Conservation (phyloP, 495 filamentous ascomycete genomes). For the Penicillium herquei region DNA sequence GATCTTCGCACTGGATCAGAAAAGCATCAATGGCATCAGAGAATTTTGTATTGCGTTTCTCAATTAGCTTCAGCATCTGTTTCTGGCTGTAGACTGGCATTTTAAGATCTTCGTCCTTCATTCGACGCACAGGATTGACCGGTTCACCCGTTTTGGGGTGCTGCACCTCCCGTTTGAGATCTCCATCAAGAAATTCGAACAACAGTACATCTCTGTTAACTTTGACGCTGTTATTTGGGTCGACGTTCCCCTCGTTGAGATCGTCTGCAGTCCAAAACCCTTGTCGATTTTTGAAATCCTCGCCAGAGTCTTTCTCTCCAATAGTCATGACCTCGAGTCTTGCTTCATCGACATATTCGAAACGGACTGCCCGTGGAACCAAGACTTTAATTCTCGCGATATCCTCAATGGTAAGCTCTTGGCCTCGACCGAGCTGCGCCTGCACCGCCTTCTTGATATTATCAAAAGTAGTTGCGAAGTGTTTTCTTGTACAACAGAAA, state of each 20-base stretch:
- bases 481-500: conserved; percentile 89
- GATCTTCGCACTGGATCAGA: conserved; percentile 66
- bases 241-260: conserved; percentile 23
- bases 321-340: conserved; percentile 74
- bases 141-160: conserved; percentile 70
- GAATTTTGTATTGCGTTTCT: conserved; percentile 89
- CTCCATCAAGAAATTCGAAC: conserved; percentile 91
- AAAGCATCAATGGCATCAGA: conserved; percentile 73
- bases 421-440: conserved; percentile 62
- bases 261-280: conserved; percentile 27
- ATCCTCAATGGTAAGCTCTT: conserved; percentile 68
- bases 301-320: conserved; percentile 49
- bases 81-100: conserved; percentile 94
- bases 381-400: conserved; percentile 78
- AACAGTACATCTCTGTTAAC: conserved; percentile 64
- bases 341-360: conserved; percentile 83
- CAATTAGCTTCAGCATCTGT: conserved; percentile 86
- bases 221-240: conserved; percentile 31
- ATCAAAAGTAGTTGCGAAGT: conserved; percentile 86
- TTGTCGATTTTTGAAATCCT: conserved; percentile 12
- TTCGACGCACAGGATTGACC: conserved; percentile 58
- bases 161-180: conserved; percentile 77
- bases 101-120: conserved; percentile 77
- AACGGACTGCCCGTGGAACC: conserved; percentile 72
- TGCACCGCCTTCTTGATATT: conserved; percentile 84